Evolutionary conservation across 1,284 basidiomycete genomes (phyloP).

Genomic region (Psilocybe mexicana): DNA sequence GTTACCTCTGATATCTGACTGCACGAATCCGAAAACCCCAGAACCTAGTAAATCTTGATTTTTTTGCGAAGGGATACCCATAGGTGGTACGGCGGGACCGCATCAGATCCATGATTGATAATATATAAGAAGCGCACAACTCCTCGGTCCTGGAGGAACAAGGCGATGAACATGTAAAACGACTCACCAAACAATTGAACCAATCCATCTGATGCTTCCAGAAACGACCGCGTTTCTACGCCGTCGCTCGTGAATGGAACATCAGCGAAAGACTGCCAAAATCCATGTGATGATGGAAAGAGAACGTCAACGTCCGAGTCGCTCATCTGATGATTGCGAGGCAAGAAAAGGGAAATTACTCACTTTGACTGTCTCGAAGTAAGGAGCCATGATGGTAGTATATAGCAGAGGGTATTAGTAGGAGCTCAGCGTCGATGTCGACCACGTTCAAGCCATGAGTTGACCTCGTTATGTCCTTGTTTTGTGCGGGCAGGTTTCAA

Average conservation of each 20-base stretch:
- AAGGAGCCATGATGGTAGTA: conserved; percentile 47
- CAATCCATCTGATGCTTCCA: conserved; percentile 89
- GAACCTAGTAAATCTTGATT: conserved; percentile 81
- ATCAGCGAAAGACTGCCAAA: conserved; percentile 79
- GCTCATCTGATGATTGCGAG: not conserved
- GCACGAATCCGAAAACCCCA: conserved; percentile 87
- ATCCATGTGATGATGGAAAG: not conserved
- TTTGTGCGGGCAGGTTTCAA: not conserved
- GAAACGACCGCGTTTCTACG: conserved; percentile 82
- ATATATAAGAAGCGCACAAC: not conserved
- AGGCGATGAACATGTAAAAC: not conserved
- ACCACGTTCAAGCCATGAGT: conserved; percentile 17
- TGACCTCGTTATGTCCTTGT: not conserved
- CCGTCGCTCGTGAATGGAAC: conserved; percentile 73
- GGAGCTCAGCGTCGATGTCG: not conserved
- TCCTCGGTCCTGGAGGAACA: conserved; percentile 16
- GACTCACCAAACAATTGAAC: conserved; percentile 85
- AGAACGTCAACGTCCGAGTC: not conserved
- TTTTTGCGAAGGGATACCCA: not conserved
- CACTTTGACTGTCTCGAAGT: conserved; percentile 83
- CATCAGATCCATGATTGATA: not conserved
- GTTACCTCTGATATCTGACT: conserved; percentile 88
- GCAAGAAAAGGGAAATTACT: not conserved
- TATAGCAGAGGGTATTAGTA: not conserved
- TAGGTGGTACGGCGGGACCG: conserved; percentile 8